Evolutionary conservation across 768 basidiomycete species (phyloP).

Genomic region (Myochromella boudieri): DNA sequence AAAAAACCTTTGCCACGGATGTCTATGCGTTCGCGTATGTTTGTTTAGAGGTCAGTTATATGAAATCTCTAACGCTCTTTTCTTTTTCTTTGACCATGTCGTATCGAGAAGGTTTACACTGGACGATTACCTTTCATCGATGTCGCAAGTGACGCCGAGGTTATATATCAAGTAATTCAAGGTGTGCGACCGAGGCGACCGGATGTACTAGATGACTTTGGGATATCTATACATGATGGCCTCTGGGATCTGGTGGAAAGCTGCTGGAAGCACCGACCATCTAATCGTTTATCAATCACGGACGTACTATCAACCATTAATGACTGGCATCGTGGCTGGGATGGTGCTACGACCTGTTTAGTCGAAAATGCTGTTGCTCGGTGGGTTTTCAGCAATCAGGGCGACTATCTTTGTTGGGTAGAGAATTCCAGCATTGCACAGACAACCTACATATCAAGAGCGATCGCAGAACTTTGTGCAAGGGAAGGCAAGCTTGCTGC

Average conservation of each 20-base stretch:
- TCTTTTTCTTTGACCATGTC: too few relatives aligned
- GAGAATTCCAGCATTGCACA: constrained; percentile 14
- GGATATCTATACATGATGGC: constrained; percentile 12
- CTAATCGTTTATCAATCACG: constrained; percentile 6
- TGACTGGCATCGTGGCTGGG: constrained; percentile 14
- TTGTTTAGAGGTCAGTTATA: constrained; percentile 12
- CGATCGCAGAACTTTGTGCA: constrained; percentile 15
- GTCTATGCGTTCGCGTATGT: constrained; percentile 17
- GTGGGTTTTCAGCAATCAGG: constrained; percentile 18
- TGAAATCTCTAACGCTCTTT: too few relatives aligned
- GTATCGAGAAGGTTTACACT: constrained; percentile 10
- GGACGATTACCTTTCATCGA: constrained; percentile 16
- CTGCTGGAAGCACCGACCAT: constrained; percentile 15
- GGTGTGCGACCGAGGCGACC: constrained; percentile 13
- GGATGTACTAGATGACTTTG: constrained; percentile 7
- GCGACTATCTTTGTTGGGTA: constrained; percentile 16
- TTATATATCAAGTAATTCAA: constrained; percentile 18
- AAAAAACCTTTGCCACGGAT: constrained; percentile 14
- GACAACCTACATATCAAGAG: constrained; percentile 14
- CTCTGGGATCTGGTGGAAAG: constrained; percentile 15
- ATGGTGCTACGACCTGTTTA: constrained; percentile 1
- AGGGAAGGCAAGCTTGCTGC: constrained; percentile 16
- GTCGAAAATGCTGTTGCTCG: constrained; percentile 13
- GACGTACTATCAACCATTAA: constrained; percentile 10
- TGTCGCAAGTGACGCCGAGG: constrained; percentile 16